Evolutionary conservation across 2,329 filamentous ascomycete genomes (phyloP).

Genomic region (Aspergillus sp.): DNA sequence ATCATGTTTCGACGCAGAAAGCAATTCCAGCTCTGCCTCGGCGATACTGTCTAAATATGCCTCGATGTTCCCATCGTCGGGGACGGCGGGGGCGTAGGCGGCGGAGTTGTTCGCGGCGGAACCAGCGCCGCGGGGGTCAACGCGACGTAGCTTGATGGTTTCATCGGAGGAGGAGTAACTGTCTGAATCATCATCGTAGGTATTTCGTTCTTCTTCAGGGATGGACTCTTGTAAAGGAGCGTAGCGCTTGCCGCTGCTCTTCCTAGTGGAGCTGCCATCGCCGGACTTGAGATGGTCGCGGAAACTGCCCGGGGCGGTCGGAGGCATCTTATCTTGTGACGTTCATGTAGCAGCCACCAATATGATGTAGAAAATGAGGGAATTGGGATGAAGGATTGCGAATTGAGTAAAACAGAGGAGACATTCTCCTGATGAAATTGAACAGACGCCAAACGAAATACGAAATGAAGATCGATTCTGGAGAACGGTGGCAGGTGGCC

Average conservation of each 20-base stretch:
- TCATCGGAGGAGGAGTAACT: neutral
- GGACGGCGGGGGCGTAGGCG: conserved; percentile 9
- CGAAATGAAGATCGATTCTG: too few species aligned
- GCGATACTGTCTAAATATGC: conserved; percentile 18
- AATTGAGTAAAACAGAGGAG: too few species aligned
- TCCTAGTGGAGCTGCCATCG: neutral
- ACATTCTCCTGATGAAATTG: too few species aligned
- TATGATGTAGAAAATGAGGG: too few species aligned
- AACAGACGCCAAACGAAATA: too few species aligned
- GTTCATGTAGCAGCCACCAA: too few species aligned
- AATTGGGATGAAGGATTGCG: too few species aligned
- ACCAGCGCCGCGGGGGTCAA: too few species aligned
- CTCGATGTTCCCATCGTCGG: conserved; percentile 17
- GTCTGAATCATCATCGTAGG: neutral
- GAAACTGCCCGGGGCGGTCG: conserved; percentile 2
- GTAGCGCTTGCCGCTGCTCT: conserved; percentile 5
- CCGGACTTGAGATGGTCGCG: neutral
- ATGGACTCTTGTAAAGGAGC: conserved; percentile 13
- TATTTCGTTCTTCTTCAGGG: conserved; percentile 10
- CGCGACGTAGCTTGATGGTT: too few species aligned
- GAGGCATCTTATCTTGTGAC: neutral
- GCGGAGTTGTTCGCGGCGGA: neutral
- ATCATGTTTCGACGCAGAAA: conserved; percentile 14
- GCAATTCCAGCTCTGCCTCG: conserved; percentile 18
- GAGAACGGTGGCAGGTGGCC: too few species aligned